These are phyloP conservation scores for Ophiosphaerella herpotricha DNA, from an alignment of 2,329 filamentous ascomycete genomes.

Conservation along the genomic window DNA sequence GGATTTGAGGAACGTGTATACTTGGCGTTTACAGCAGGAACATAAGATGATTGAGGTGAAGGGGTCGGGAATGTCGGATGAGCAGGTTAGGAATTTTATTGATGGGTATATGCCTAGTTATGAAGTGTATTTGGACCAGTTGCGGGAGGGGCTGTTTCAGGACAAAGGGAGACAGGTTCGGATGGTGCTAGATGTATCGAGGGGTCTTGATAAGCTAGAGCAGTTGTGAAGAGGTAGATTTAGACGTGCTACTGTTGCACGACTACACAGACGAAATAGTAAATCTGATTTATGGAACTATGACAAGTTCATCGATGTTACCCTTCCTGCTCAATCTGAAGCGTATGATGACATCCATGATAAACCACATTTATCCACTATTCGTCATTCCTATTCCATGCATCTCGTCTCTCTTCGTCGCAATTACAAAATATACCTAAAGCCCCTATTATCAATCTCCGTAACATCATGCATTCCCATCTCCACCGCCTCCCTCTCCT, in stretches of 20 bases:
- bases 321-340: no score
- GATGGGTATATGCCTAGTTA: slow-evolving; percentile 64
- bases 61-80: slow-evolving; percentile 80
- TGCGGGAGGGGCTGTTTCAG: slow-evolving; percentile 56
- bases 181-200: slow-evolving; percentile 55
- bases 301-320: no score
- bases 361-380: no score
- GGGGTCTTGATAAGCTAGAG: slow-evolving; percentile 48
- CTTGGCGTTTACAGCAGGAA: slow-evolving; percentile 84
- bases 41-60: slow-evolving; percentile 66
- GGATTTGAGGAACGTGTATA: slow-evolving; percentile 75
- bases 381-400: no score
- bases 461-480: slow-evolving; percentile 50
- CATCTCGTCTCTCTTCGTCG: no score
- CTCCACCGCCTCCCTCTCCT: slow-evolving; percentile 43
- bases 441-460: slow-evolving; percentile 51
- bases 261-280: no score
- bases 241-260: no score
- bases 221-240: slow-evolving; percentile 18
- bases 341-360: no score
- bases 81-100: slow-evolving; percentile 77
- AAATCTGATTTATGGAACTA: no score
- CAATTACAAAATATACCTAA: slow-evolving; percentile 45
- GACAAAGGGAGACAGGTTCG: slow-evolving; percentile 55
- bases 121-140: slow-evolving; percentile 57